Evolutionary conservation across 306 rosid genomes (phyloP).

Genomic region (Medicago arabica): DNA sequence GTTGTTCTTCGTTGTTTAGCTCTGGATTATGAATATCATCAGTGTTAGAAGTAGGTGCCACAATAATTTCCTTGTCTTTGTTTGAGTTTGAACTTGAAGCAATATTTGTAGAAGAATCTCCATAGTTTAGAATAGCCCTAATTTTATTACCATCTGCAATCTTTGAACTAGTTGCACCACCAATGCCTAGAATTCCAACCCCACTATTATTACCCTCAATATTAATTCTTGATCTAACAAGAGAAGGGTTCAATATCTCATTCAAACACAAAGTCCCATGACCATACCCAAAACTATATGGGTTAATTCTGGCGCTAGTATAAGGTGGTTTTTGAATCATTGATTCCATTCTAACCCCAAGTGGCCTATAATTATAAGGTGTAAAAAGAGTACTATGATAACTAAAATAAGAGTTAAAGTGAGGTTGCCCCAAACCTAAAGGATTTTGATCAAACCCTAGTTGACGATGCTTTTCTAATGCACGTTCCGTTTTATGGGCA

Average conservation of each 20-base stretch:
- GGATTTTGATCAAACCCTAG: slow-evolving; percentile 46
- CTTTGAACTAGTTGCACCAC: neutral
- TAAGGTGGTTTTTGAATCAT: slow-evolving; percentile 63
- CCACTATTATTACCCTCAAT: neutral
- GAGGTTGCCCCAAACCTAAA: slow-evolving; percentile 28
- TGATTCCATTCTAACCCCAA: slow-evolving; percentile 62
- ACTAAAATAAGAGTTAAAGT: slow-evolving; percentile 44
- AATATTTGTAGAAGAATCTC: neutral
- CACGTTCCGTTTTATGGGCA: slow-evolving; percentile 76
- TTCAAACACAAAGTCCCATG: neutral
- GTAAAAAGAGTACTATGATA: slow-evolving; percentile 27
- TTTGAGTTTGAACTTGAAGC: too few species aligned
- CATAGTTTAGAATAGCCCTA: neutral
- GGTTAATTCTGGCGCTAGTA: slow-evolving; percentile 12
- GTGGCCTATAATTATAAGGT: slow-evolving; percentile 28
- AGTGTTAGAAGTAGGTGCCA: too few species aligned
- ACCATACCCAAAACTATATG: slow-evolving; percentile 21
- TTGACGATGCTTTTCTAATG: slow-evolving; percentile 62
- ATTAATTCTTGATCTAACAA: neutral
- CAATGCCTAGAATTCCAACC: neutral
- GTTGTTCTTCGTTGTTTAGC: neutral
- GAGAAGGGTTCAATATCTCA: neutral
- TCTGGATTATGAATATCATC: too few species aligned
- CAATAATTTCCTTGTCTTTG: too few species aligned
- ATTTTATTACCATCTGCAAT: neutral